These are phyloP conservation scores for Picochlorum sp. DNA, from an alignment of 139 green algal genomes.

Conservation along the genomic window DNA sequence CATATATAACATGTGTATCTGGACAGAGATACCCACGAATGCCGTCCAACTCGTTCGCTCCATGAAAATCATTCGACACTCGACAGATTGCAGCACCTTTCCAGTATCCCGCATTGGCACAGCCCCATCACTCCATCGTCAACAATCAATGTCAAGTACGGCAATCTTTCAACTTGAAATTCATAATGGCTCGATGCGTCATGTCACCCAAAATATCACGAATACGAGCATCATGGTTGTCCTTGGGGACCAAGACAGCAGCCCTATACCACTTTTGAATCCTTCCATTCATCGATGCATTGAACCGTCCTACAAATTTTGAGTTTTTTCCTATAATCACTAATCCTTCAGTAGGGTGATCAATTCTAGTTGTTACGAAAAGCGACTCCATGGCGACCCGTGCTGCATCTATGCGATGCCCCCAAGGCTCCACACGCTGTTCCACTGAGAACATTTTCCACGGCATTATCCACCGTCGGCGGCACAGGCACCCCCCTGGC, in stretches of 20 bases:
- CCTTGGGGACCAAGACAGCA: neutral
- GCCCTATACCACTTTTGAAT: slow-evolving; percentile 22
- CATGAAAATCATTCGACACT: slow-evolving; percentile 5
- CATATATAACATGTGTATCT: slow-evolving; percentile 29
- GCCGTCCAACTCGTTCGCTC: neutral
- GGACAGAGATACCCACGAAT: slow-evolving; percentile 1
- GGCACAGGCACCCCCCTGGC: slow-evolving; percentile 60
- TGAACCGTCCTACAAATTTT: slow-evolving; percentile 35
- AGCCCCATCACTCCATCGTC: too few species aligned
- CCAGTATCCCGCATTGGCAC: neutral
- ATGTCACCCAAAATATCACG: neutral
- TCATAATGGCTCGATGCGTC: neutral
- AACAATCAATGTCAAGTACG: neutral
- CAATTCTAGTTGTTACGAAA: slow-evolving; percentile 51
- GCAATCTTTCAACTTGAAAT: neutral
- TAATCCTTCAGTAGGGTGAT: slow-evolving; percentile 66
- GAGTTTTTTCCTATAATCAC: slow-evolving; percentile 50
- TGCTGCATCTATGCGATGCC: slow-evolving; percentile 18
- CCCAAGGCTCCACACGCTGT: too few species aligned
- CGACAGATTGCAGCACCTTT: neutral
- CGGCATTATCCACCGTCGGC: slow-evolving; percentile 40
- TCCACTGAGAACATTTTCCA: slow-evolving; percentile 19
- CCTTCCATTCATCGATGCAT: slow-evolving; percentile 32
- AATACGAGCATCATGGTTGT: neutral
- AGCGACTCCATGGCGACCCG: slow-evolving; percentile 35